A percentile compares a stretch with the other conserved stretches of the same genome.
These are phyloP conservation scores for Termitomyces sp. DNA, from an alignment of 768 basidiomycete species.

Conservation along the genomic window DNA sequence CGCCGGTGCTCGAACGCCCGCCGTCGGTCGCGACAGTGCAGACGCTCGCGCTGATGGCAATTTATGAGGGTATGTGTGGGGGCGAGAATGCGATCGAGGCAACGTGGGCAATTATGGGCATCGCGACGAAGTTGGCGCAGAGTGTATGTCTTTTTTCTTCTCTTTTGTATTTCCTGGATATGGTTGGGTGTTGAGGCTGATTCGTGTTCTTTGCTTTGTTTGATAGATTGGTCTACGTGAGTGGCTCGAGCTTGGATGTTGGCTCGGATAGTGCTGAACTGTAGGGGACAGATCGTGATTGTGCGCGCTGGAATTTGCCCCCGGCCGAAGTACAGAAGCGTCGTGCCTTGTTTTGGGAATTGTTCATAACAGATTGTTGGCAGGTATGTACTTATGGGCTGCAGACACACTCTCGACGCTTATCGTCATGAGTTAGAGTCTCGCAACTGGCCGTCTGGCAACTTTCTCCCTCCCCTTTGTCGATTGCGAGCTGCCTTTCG, in stretches of 20 bases:
- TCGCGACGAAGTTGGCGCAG: conserved; percentile 62
- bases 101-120: conserved; percentile 61
- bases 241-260: conserved; percentile 15
- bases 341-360: conserved; percentile 65
- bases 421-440: conserved; percentile 34
- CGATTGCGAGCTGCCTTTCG: conserved; percentile 64
- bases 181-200: background rate
- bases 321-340: conserved; percentile 65
- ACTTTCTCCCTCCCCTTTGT: conserved; percentile 67
- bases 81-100: conserved; percentile 66
- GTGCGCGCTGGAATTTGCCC: conserved; percentile 60
- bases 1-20: conserved; percentile 64
- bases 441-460: conserved; percentile 63
- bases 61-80: conserved; percentile 63
- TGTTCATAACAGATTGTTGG: conserved; percentile 72
- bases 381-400: conserved; percentile 36
- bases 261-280: background rate
- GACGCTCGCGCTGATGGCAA: conserved; percentile 58
- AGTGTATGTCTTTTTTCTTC: conserved; percentile 40
- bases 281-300: conserved; percentile 51
- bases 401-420: background rate
- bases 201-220: no score
- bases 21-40: conserved; percentile 70
- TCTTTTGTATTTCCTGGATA: background rate
- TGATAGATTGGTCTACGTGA: conserved; percentile 61